Base-by-base conservation (phyloP, 805 yeast species). In the Candida germanica region DNA sequence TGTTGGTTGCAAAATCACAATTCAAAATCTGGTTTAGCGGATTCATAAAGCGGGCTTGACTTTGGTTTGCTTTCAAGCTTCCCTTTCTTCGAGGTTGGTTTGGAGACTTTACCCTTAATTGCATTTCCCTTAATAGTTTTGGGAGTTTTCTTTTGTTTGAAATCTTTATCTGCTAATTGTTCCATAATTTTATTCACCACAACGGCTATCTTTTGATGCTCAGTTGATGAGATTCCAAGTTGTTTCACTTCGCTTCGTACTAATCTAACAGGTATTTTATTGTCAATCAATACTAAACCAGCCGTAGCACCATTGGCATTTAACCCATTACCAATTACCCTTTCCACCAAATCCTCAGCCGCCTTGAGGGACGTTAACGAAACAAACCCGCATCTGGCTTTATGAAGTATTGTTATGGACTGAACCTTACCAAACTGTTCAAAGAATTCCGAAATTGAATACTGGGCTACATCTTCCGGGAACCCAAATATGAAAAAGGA, bases 401-500 rank as follows among this genome's bases (percentile, higher is more conserved):
- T 59, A 43, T 80, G 86, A 25, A 75, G 69, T 15, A 80, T 55
- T 8, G 68, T 64, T 20, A 79, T 50, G 13, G 75, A 57, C 35
- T 73, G 69, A 9, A 83, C 46, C 23, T 61, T 51, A 1, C 83
- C 83, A 38, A 49, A 58, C 17, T 60, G 36, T 16, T 37, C 51
- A 37, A 82, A 77, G 42, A 56, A 66, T 6, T 76, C 76, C 12
- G 75, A 53, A 11, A 87, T 62, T 35, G 62, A 60, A 56, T 79
- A 80, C 47, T 81, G 87, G 0, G 94, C 82, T 5, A 82, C 52
- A 11, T 78, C 77, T 3, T 77, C 75, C 40, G 74, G 80, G 13
- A 87, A 65, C 1, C 96, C 96, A 58, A 80, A 85, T 13, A 88
- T 51, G 53, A 88, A 87, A 35, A 87, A 73, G 0, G 88, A 72